phyloP scores from a whole-genome alignment of 345 rosid species.

The Populus simonii region DNA sequence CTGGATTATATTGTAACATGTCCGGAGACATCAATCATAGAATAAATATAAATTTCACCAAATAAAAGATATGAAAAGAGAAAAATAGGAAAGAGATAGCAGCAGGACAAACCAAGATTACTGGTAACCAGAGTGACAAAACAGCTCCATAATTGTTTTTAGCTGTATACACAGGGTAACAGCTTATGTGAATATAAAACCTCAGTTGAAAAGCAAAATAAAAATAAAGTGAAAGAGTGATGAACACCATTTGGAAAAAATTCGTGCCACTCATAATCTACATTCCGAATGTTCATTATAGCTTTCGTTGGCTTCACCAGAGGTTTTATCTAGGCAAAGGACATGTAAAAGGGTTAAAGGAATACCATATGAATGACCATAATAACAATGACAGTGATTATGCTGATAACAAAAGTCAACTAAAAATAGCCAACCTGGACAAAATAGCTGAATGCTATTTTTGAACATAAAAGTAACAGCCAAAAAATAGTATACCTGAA shows the following conservation, averaged over 20 bases:
- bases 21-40: constrained; percentile 1
- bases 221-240: constrained; percentile 1
- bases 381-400: not conserved
- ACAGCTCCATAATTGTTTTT: constrained; percentile 69
- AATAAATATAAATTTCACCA: not conserved
- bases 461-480: constrained; percentile 69
- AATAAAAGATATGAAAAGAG: not conserved
- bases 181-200: constrained; percentile 10
- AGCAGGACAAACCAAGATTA: constrained; percentile 52
- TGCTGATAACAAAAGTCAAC: constrained; percentile 28
- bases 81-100: not conserved
- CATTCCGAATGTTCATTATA: constrained; percentile 62
- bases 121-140: constrained; percentile 76
- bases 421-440: constrained; percentile 54
- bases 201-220: constrained; percentile 11
- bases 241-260: constrained; percentile 72
- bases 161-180: constrained; percentile 45
- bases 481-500: constrained; percentile 90
- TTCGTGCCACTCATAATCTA: constrained; percentile 87
- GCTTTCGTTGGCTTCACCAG: constrained; percentile 87
- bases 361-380: not conserved
- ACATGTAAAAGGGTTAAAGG: not conserved
- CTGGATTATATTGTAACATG: constrained; percentile 40
- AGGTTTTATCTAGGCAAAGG: constrained; percentile 59
- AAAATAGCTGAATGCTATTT: constrained; percentile 71